These are phyloP conservation scores for Trametes pubescens DNA, from an alignment of 1,284 basidiomycete genomes.

Conservation along the genomic window DNA sequence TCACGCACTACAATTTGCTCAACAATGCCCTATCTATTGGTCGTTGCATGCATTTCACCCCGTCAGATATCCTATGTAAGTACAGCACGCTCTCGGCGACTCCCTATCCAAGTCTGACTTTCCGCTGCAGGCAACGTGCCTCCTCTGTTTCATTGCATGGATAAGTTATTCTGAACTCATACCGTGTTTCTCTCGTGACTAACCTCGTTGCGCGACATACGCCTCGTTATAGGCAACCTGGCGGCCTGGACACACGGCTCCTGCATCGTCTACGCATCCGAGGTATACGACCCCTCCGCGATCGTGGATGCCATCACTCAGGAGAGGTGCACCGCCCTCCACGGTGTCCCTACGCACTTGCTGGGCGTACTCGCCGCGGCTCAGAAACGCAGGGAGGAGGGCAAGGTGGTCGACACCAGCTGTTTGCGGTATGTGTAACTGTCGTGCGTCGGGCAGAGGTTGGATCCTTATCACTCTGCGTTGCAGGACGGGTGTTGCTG, in stretches of 20 bases:
- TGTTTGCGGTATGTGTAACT: slow-evolving; percentile 56
- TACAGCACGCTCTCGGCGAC: slow-evolving; percentile 15
- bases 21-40: slow-evolving; percentile 82
- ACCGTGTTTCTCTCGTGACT: not conserved
- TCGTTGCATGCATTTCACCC: slow-evolving; percentile 71
- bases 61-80: slow-evolving; percentile 73
- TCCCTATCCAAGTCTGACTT: not conserved
- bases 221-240: slow-evolving; percentile 83
- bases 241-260: slow-evolving; percentile 81
- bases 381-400: slow-evolving; percentile 56
- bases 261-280: slow-evolving; percentile 79
- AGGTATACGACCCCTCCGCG: slow-evolving; percentile 66
- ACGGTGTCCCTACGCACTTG: slow-evolving; percentile 89
- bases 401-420: slow-evolving; percentile 56
- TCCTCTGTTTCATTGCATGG: slow-evolving; percentile 88
- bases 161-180: slow-evolving; percentile 57
- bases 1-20: slow-evolving; percentile 80
- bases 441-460: not conserved
- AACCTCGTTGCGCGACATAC: slow-evolving; percentile 44
- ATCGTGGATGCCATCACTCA: slow-evolving; percentile 72
- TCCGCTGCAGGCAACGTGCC: slow-evolving; percentile 71
- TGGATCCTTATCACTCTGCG: not conserved
- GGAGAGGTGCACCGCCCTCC: slow-evolving; percentile 79
- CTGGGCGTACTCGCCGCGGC: slow-evolving; percentile 76
- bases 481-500: slow-evolving; percentile 79